Conservation (phyloP, 2,329 filamentous ascomycete genomes). For the Sporothrix protearum region DNA sequence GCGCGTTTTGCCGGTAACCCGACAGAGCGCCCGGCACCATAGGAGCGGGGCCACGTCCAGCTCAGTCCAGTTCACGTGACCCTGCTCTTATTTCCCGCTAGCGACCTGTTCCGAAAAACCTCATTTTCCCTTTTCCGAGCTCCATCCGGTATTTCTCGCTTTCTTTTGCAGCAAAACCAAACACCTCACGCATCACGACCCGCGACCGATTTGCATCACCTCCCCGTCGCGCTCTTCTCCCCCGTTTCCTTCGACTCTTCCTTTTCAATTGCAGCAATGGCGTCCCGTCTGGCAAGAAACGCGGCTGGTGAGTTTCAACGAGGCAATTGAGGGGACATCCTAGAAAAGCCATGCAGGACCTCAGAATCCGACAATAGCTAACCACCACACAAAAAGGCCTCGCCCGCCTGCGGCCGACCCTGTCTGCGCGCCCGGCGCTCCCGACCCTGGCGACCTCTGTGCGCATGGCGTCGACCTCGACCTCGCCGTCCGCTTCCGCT, state of each 20-base stretch:
- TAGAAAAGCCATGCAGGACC: too few relatives aligned
- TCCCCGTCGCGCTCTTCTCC: conserved; percentile 33
- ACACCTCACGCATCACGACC: conserved; percentile 12
- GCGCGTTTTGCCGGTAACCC: conserved; percentile 11
- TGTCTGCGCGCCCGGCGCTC: conserved; percentile 22
- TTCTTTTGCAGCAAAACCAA: conserved; percentile 19
- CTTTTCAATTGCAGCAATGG: conserved; percentile 74
- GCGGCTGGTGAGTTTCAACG: conserved; percentile 71
- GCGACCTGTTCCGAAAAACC: conserved; percentile 42
- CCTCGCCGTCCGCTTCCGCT: too few relatives aligned
- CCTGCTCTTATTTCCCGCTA: conserved; percentile 22
- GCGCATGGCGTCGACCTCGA: conserved; percentile 62
- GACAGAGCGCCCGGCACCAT: conserved; percentile 7
- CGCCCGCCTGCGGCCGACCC: conserved; percentile 27
- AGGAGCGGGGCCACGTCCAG: not conserved
- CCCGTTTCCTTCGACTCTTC: conserved; percentile 31
- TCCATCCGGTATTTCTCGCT: conserved; percentile 24
- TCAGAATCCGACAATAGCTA: not conserved
- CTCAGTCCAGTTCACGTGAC: conserved; percentile 19
- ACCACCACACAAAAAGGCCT: conserved; percentile 19
- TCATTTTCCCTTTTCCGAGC: conserved; percentile 35
- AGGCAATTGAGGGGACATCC: not conserved
- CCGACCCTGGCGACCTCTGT: conserved; percentile 56
- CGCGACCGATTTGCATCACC: conserved; percentile 6
- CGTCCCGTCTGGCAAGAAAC: conserved; percentile 94